Evolutionary conservation across 192 early-diverging fungal genomes (phyloP).

Genomic region (Glomus cerebriforme): DNA sequence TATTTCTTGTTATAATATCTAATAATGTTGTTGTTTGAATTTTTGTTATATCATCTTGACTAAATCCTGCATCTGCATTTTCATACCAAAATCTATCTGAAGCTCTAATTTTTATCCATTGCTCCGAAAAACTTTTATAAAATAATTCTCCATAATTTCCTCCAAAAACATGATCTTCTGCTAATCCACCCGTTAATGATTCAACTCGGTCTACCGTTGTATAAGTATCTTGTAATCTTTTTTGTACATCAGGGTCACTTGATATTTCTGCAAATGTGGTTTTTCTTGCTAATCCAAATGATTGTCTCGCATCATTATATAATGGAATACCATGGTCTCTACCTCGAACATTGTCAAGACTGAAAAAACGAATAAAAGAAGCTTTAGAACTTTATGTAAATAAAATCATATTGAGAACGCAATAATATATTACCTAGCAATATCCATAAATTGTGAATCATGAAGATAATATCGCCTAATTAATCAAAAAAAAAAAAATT

Average conservation of each 20-base stretch:
- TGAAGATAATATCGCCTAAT: background rate
- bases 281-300: background rate
- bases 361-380: background rate
- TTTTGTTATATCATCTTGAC: background rate
- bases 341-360: background rate
- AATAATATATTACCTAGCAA: background rate
- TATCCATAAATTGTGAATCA: background rate
- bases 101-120: constrained; percentile 39
- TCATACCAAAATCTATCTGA: constrained; percentile 61
- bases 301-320: background rate
- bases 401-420: background rate
- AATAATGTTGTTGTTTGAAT: background rate
- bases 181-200: constrained; percentile 18
- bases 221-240: constrained; percentile 1
- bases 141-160: constrained; percentile 7
- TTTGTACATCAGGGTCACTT: background rate
- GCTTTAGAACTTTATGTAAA: background rate
- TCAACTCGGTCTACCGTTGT: constrained; percentile 17
- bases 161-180: constrained; percentile 4
- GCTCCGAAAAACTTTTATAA: background rate
- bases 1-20: background rate
- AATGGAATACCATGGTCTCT: background rate
- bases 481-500: background rate
- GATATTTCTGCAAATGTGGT: background rate
- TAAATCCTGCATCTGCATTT: constrained; percentile 12